Base-by-base conservation (phyloP, 306 rosid species). In the Carpinus fangiana region DNA sequence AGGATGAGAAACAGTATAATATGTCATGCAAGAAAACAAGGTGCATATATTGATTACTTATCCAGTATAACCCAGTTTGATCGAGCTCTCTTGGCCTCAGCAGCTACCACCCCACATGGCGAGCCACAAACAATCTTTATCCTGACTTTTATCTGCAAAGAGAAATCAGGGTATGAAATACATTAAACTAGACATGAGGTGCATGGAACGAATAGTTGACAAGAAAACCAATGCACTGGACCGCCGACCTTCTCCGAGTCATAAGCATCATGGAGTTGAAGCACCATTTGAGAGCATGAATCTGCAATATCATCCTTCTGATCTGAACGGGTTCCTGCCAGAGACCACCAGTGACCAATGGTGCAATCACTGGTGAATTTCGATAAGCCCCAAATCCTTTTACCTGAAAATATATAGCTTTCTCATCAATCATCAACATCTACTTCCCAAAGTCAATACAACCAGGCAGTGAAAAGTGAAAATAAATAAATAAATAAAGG, bases 61-160 rank as follows among this genome's bases (percentile, higher is more conserved):
- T 95, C 99, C 88, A 95, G 82, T 74, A 95, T 89, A 79, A 95
- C 93, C 99, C 99, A 95, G 88, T 89, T 95, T 86, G 99, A 86
- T 65, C 87, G 88, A 51, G 86, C 92, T 89, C 84, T 95, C 90
- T 87, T 90, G 76, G 98, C 96, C 84, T 95, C 98, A 20, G 90
- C 85, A 67, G 93, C 97, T 81, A 95, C 99, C 0, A 70, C 87
- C 78, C 98, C 99, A 60, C 80, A 79, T 47, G 66, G 82, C 12
- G 84, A 82, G 74, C 88, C 81, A 4, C 92, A 86, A 73, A 93
- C 81, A 68, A 89, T 86, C 90, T 91, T 95, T 75, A 91, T 84
- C 81, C 99, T 91, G 79, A 95, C 84, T 82, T 87, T 95, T 74
- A 90, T 83, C 99, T 95, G 92, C 73, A 14, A 72, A 85, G 74